These are phyloP conservation scores for Colletotrichum lindemuthianum DNA, from an alignment of 2,329 filamentous ascomycete genomes.

Conservation along the genomic window DNA sequence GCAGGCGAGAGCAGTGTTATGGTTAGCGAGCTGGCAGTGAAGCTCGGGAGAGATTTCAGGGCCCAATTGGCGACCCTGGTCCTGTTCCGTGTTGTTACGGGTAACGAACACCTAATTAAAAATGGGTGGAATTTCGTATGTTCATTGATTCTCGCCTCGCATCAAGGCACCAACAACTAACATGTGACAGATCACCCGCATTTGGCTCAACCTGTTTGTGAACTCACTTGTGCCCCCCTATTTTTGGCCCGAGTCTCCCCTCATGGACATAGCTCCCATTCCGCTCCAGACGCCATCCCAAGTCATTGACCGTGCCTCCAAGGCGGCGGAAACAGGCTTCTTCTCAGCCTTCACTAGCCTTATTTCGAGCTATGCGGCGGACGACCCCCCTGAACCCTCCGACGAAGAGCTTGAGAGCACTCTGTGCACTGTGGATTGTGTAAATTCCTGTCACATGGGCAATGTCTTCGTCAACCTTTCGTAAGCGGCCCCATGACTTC, in stretches of 20 bases:
- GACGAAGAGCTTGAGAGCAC: conserved; percentile 98
- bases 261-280: conserved; percentile 80
- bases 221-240: conserved; percentile 92
- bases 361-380: conserved; percentile 97
- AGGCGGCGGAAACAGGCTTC: conserved; percentile 81
- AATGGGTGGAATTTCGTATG: conserved; percentile 83
- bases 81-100: conserved; percentile 90
- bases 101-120: conserved; percentile 80
- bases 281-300: conserved; percentile 92
- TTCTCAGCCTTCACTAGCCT: conserved; percentile 97
- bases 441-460: conserved; percentile 87
- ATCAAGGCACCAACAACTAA: conserved; percentile 46
- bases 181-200: conserved; percentile 77
- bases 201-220: conserved; percentile 94
- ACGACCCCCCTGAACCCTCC: conserved; percentile 96
- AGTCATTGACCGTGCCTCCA: conserved; percentile 87
- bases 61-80: conserved; percentile 94
- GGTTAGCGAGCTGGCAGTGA: conserved; percentile 97
- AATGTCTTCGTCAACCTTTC: conserved; percentile 85
- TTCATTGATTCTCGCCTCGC: background rate
- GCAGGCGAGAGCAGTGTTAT: conserved; percentile 92
- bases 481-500: conserved; percentile 57
- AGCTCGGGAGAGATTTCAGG: conserved; percentile 92
- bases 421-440: conserved; percentile 91
- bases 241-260: conserved; percentile 70